Evolutionary conservation across 83 land plant genomes (phyloP).

Genomic region (Thuja plicata): DNA sequence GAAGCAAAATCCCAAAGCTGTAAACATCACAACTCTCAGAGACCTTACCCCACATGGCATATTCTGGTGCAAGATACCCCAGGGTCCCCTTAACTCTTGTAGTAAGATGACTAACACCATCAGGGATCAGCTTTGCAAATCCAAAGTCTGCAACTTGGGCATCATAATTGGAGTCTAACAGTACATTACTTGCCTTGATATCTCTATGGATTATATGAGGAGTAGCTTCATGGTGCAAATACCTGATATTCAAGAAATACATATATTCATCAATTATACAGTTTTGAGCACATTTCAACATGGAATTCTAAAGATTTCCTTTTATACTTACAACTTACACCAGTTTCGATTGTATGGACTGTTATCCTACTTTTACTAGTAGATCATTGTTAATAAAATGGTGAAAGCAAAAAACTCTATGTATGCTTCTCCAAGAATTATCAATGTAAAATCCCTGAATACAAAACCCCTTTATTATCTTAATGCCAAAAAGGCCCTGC

Average conservation of each 20-base stretch:
- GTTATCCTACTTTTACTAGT: background rate
- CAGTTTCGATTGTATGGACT: too few relatives aligned
- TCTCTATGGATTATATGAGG: slow-evolving; percentile 69
- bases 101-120: slow-evolving; percentile 58
- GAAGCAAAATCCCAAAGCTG: slow-evolving; percentile 51
- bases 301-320: too few relatives aligned
- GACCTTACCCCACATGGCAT: slow-evolving; percentile 67
- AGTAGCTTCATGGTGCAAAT: slow-evolving; percentile 53
- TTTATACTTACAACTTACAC: too few relatives aligned
- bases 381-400: too few relatives aligned
- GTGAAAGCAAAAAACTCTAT: too few relatives aligned
- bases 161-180: slow-evolving; percentile 50
- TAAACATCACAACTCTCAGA: slow-evolving; percentile 61
- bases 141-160: slow-evolving; percentile 65
- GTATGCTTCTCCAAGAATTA: too few relatives aligned
- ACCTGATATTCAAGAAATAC: slow-evolving; percentile 22
- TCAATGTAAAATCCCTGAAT: too few relatives aligned
- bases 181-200: slow-evolving; percentile 55
- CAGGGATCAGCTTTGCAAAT: slow-evolving; percentile 66
- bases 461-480: too few relatives aligned
- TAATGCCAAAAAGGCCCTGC: too few relatives aligned
- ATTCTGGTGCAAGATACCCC: slow-evolving; percentile 63
- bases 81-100: slow-evolving; percentile 59
- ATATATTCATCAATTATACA: background rate
- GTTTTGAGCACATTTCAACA: background rate